A percentile compares a stretch with the other conserved stretches of the same genome.
Conservation (phyloP, 805 yeast genomes). For the Hanseniaspora lindneri region DNA sequence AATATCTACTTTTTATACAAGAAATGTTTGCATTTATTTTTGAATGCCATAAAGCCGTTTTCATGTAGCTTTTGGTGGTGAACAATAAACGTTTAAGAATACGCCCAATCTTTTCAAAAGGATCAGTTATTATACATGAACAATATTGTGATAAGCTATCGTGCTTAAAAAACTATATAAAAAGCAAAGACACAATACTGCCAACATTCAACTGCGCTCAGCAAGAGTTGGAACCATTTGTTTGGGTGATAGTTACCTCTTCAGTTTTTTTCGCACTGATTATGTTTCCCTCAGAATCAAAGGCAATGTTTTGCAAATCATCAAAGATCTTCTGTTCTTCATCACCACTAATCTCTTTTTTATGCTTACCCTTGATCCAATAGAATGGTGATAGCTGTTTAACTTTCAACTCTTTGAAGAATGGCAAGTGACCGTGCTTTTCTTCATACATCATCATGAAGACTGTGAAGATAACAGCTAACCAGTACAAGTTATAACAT, state of each 20-base stretch:
- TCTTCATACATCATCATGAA: slow-evolving; percentile 68
- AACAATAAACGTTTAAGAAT: too few relatives aligned
- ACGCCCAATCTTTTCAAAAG: too few relatives aligned
- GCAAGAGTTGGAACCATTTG: not conserved
- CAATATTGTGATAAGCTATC: too few relatives aligned
- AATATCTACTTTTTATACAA: too few relatives aligned
- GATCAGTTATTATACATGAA: too few relatives aligned
- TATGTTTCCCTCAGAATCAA: slow-evolving; percentile 30
- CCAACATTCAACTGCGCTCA: too few relatives aligned
- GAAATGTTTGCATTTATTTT: too few relatives aligned
- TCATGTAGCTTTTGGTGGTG: too few relatives aligned
- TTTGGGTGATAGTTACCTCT: not conserved
- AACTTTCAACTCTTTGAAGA: slow-evolving; percentile 38
- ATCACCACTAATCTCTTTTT: slow-evolving; percentile 41
- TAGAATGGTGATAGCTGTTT: slow-evolving; percentile 59
- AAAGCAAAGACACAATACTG: too few relatives aligned
- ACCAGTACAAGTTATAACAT: slow-evolving; percentile 83
- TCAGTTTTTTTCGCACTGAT: not conserved
- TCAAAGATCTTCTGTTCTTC: slow-evolving; percentile 44
- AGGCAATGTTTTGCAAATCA: slow-evolving; percentile 32
- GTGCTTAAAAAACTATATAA: too few relatives aligned
- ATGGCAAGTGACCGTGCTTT: slow-evolving; percentile 69
- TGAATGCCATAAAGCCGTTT: too few relatives aligned
- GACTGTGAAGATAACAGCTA: slow-evolving; percentile 45
- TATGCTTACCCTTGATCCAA: slow-evolving; percentile 56